Evolutionary conservation across 371 early-diverging fungal species (phyloP).

Genomic region (Rhizomucor miehei): DNA sequence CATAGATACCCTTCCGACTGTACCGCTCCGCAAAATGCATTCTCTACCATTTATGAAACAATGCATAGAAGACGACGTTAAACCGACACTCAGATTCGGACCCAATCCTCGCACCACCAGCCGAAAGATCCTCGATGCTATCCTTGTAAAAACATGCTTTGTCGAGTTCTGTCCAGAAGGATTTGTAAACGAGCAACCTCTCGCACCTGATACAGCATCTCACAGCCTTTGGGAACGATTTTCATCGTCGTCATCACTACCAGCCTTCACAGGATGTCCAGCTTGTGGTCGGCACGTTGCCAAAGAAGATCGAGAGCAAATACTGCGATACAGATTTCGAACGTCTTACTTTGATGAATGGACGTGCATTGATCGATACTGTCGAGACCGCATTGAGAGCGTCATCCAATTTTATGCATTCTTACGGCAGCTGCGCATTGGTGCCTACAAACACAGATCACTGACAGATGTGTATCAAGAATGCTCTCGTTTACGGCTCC

Average conservation of each 20-base stretch:
- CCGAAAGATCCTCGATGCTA: conserved; percentile 79
- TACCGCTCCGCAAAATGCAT: conserved; percentile 68
- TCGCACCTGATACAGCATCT: conserved; percentile 10
- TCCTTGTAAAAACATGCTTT: conserved; percentile 72
- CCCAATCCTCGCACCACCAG: conserved; percentile 76
- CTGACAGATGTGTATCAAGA: conserved; percentile 67
- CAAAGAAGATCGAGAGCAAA: conserved; percentile 15
- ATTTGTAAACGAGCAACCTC: conserved; percentile 26
- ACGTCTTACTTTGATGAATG: conserved; percentile 71
- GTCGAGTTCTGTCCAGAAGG: conserved; percentile 59
- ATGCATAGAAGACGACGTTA: conserved; percentile 69
- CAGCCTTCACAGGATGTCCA: conserved; percentile 34
- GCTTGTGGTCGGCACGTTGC: conserved; percentile 36
- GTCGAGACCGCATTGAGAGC: conserved; percentile 74
- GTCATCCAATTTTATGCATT: conserved; percentile 80
- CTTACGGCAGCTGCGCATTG: conserved; percentile 69
- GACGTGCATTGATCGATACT: conserved; percentile 72
- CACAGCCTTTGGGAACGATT: conserved; percentile 54
- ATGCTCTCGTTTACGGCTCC: conserved; percentile 58
- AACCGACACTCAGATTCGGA: conserved; percentile 89
- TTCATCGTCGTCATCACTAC: conserved; percentile 25
- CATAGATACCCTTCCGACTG: conserved; percentile 8
- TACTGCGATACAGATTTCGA: conserved; percentile 74
- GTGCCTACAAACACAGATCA: conserved; percentile 64
- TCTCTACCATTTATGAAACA: conserved; percentile 72